These are phyloP conservation scores for Datisca glomerata DNA, from an alignment of 306 rosid species.

Conservation along the genomic window DNA sequence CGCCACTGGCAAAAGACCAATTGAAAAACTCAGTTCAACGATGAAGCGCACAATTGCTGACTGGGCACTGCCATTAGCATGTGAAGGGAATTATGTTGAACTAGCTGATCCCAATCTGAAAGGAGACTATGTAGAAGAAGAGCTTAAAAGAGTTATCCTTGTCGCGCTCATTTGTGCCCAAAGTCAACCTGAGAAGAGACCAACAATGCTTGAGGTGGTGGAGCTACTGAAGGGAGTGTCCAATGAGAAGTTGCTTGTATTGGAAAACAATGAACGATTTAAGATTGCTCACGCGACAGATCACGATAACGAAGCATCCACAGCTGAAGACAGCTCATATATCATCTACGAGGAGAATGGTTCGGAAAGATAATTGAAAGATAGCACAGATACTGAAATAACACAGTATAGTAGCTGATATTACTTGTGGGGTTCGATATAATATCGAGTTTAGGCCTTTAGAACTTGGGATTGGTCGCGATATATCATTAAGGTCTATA, in stretches of 20 bases:
- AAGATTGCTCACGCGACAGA: constrained; percentile 23
- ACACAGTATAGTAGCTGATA: constrained; percentile 11
- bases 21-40: constrained; percentile 39
- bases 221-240: constrained; percentile 73
- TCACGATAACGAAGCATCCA: constrained; percentile 22
- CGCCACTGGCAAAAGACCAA: constrained; percentile 79
- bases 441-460: not conserved
- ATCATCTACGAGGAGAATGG: constrained; percentile 59
- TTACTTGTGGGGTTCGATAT: not conserved
- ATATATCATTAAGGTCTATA: too few species aligned
- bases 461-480: not conserved
- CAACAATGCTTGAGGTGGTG: constrained; percentile 64
- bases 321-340: constrained; percentile 61
- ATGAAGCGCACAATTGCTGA: constrained; percentile 56
- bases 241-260: constrained; percentile 42
- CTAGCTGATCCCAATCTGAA: constrained; percentile 73
- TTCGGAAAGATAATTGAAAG: constrained; percentile 28
- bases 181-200: constrained; percentile 64
- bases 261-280: constrained; percentile 63
- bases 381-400: constrained; percentile 15
- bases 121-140: constrained; percentile 63
- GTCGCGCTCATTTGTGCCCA: constrained; percentile 64
- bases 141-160: constrained; percentile 64
- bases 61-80: constrained; percentile 86
- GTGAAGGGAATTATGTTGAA: constrained; percentile 49